These are phyloP conservation scores for Allantophomopsis cytisporea DNA, from an alignment of 2,329 filamentous ascomycete species.

Conservation along the genomic window DNA sequence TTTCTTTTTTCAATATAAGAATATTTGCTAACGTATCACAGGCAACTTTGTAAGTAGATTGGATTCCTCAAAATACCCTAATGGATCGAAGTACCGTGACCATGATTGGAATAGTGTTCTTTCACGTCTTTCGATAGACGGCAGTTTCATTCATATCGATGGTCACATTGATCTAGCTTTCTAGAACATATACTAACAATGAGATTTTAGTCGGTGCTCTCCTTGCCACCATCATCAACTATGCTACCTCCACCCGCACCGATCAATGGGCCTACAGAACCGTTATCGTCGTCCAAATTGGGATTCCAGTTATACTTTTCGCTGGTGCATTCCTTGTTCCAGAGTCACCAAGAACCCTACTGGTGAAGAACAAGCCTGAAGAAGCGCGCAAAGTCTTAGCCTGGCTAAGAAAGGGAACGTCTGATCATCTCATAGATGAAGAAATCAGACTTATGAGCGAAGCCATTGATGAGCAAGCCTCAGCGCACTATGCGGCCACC, in stretches of 20 bases:
- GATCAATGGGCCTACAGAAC: conserved; percentile 8
- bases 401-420: conserved; percentile 1
- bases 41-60: too few relatives aligned
- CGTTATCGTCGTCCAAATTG: conserved; percentile 7
- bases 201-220: conserved; percentile 5
- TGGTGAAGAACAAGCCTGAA: not conserved
- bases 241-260: conserved; percentile 3
- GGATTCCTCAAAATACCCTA: too few relatives aligned
- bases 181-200: too few relatives aligned
- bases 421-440: not conserved
- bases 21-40: too few relatives aligned
- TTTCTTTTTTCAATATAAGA: too few relatives aligned
- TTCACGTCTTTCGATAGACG: too few relatives aligned
- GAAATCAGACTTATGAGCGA: conserved; percentile 1
- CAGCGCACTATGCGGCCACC: not conserved
- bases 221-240: conserved; percentile 6
- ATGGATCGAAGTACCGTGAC: too few relatives aligned
- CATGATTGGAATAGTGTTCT: too few relatives aligned
- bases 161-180: too few relatives aligned
- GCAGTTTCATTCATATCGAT: too few relatives aligned
- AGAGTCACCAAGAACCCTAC: not conserved
- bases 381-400: conserved; percentile 1
- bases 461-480: not conserved
- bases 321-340: conserved; percentile 15
- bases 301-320: conserved; percentile 23